phyloP scores from a whole-genome alignment of 768 basidiomycete species.

The Suillus sp. region DNA sequence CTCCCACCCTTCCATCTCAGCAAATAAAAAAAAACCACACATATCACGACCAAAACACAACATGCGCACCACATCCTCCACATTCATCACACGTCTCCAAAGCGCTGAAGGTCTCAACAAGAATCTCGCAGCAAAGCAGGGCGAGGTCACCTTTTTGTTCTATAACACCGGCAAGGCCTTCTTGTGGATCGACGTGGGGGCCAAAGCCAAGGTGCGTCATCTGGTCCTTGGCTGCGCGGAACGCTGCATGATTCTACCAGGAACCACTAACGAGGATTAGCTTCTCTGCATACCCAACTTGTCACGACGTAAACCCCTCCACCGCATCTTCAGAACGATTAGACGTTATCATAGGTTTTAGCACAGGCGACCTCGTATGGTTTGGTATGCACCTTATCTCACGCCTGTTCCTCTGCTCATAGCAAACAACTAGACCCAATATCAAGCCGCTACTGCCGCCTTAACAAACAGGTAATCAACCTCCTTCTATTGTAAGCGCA shows the following conservation, averaged over 20 bases:
- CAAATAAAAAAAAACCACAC: constrained; percentile 62
- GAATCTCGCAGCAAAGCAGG: constrained; percentile 72
- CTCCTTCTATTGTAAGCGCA: constrained; percentile 5
- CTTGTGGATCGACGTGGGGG: constrained; percentile 85
- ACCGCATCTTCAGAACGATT: constrained; percentile 80
- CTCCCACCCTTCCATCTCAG: constrained; percentile 46
- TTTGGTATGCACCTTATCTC: constrained; percentile 58
- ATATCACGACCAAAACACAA: constrained; percentile 83
- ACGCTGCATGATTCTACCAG: constrained; percentile 41
- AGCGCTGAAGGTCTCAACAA: constrained; percentile 75
- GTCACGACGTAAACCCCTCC: constrained; percentile 81
- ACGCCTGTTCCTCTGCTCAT: constrained; percentile 13
- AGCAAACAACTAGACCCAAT: constrained; percentile 61
- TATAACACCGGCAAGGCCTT: constrained; percentile 86
- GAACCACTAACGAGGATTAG: constrained; percentile 85
- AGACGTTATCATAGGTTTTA: constrained; percentile 90
- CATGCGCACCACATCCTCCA: constrained; percentile 87
- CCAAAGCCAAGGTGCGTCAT: constrained; percentile 71
- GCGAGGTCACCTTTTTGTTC: constrained; percentile 85
- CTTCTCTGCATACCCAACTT: constrained; percentile 87
- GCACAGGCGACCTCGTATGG: constrained; percentile 96
- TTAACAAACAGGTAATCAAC: constrained; percentile 75
- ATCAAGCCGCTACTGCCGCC: constrained; percentile 76
- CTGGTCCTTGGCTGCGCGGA: background rate
- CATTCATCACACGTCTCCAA: constrained; percentile 88